Conservation (phyloP, 164 flowering plant genomes). For the Vitis vinifera region ASM3070453v1 NC_081818.1:24270501-24271000, state of each 20-base stretch:
- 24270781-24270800: not conserved
- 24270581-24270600: too few relatives aligned
- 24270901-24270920: slow-evolving; percentile 84
- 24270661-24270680: too few relatives aligned
- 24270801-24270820: not conserved
- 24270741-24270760: not conserved
- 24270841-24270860: slow-evolving; percentile 7
- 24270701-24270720: too few relatives aligned
- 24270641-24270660: too few relatives aligned
- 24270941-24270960: slow-evolving; percentile 98
- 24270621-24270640: too few relatives aligned
- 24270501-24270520: too few relatives aligned
- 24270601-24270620: too few relatives aligned
- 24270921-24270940: slow-evolving; percentile 83
- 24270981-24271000: slow-evolving; percentile 89
- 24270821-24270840: not conserved
- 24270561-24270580: too few relatives aligned
- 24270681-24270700: too few relatives aligned
- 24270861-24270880: slow-evolving; percentile 51
- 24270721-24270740: too few relatives aligned
- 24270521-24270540: too few relatives aligned
- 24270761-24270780: not conserved
- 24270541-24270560: too few relatives aligned
- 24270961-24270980: slow-evolving; percentile 87
- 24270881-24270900: slow-evolving; percentile 84